A percentile compares a stretch with the other conserved stretches of the same genome.
phyloP scores from a whole-genome alignment of 805 yeast genomes.

The Lachancea waltii region DNA sequence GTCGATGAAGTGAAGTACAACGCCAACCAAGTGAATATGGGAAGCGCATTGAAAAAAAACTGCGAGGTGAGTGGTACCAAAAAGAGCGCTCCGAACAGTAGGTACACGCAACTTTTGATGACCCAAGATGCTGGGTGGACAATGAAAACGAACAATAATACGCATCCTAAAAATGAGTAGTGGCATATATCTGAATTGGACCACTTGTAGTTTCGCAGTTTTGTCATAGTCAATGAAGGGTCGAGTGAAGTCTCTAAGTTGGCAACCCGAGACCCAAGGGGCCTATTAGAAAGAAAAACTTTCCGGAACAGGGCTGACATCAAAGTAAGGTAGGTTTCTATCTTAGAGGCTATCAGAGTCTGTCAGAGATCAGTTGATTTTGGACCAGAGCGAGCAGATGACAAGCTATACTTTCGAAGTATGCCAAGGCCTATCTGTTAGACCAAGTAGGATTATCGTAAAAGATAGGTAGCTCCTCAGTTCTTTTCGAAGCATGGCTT shows the following conservation, averaged over 20 bases:
- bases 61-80: slow-evolving; percentile 75
- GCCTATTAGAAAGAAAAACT: slow-evolving; percentile 50
- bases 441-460: too few species aligned
- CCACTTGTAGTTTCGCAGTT: slow-evolving; percentile 39
- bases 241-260: slow-evolving; percentile 46
- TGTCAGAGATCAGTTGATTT: too few species aligned
- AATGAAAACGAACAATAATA: slow-evolving; percentile 52
- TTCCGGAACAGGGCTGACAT: slow-evolving; percentile 37
- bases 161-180: slow-evolving; percentile 43
- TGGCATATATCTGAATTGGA: slow-evolving; percentile 44
- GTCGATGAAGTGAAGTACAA: slow-evolving; percentile 71
- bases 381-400: too few species aligned
- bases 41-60: slow-evolving; percentile 76
- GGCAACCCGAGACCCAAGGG: slow-evolving; percentile 42
- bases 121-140: slow-evolving; percentile 51
- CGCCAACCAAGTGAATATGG: slow-evolving; percentile 80
- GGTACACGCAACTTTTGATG: slow-evolving; percentile 26
- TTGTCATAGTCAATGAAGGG: slow-evolving; percentile 37
- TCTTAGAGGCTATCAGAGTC: too few species aligned
- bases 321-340: background rate
- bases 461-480: too few species aligned
- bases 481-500: too few species aligned
- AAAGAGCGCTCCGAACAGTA: slow-evolving; percentile 41
- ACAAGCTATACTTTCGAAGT: too few species aligned
- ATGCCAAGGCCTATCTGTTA: too few species aligned